Percentiles rank a stretch among this genome's conserved stretches.
Conservation (phyloP, 2,329 filamentous ascomycete species). For the Curvularia spicifera region DNA sequence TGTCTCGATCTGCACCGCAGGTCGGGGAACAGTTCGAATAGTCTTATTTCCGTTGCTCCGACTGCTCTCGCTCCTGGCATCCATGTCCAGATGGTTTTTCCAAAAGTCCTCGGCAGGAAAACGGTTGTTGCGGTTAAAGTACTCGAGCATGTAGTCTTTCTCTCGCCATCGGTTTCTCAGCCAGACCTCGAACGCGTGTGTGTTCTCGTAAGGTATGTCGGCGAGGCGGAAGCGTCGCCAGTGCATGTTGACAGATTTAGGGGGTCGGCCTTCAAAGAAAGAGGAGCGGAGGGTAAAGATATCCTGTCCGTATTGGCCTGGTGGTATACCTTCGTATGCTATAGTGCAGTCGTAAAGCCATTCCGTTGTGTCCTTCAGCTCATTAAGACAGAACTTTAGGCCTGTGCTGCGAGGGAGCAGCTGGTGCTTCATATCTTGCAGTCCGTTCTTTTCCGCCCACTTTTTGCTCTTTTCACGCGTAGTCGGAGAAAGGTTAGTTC, state of each 20-base stretch:
- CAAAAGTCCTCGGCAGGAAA: slow-evolving; percentile 73
- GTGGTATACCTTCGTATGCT: slow-evolving; percentile 87
- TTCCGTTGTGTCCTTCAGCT: slow-evolving; percentile 75
- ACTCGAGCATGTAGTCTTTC: slow-evolving; percentile 87
- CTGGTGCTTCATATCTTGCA: slow-evolving; percentile 74
- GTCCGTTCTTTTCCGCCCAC: slow-evolving; percentile 78
- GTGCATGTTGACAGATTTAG: slow-evolving; percentile 95
- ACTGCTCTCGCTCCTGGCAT: slow-evolving; percentile 34
- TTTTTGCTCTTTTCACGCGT: slow-evolving; percentile 72
- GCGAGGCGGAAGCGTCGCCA: slow-evolving; percentile 85
- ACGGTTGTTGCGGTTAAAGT: slow-evolving; percentile 73
- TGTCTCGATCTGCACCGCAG: slow-evolving; percentile 56
- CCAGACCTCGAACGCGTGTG: slow-evolving; percentile 81
- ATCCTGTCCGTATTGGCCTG: slow-evolving; percentile 79
- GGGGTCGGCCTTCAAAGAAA: slow-evolving; percentile 85
- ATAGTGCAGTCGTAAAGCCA: slow-evolving; percentile 94
- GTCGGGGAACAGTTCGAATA: slow-evolving; percentile 42
- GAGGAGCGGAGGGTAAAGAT: slow-evolving; percentile 86
- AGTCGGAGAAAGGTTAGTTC: slow-evolving; percentile 78
- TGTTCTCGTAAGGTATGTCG: slow-evolving; percentile 79
- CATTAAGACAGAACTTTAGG: slow-evolving; percentile 77
- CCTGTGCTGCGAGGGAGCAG: slow-evolving; percentile 82
- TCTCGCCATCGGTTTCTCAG: slow-evolving; percentile 86
- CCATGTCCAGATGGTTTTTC: slow-evolving; percentile 51
- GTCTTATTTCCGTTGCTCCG: slow-evolving; percentile 41